Evolutionary conservation across 352 stramenopile species (phyloP).

Genomic region (Globisporangium iwayamae): DNA sequence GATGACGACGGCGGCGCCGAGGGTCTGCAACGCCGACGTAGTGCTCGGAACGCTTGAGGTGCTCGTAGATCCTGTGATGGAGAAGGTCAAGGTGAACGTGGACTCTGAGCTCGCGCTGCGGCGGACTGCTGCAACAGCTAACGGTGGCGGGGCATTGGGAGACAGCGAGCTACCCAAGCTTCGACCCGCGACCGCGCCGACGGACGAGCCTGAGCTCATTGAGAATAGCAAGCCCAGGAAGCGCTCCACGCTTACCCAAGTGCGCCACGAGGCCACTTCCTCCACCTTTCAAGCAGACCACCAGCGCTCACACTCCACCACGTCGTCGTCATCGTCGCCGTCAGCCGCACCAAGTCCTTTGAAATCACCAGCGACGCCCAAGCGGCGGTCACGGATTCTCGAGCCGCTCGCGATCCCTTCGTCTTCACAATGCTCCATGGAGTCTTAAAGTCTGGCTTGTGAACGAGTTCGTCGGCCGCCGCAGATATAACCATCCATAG

Average conservation of each 20-base stretch:
- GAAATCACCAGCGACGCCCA: conserved; percentile 42
- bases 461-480: not conserved
- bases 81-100: conserved; percentile 62
- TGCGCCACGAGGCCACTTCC: conserved; percentile 23
- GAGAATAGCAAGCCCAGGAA: conserved; percentile 13
- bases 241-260: conserved; percentile 35
- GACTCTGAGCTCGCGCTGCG: conserved; percentile 48
- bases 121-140: conserved; percentile 16
- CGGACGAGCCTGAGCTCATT: conserved; percentile 2
- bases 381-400: conserved; percentile 50
- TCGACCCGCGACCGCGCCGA: conserved; percentile 39
- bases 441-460: not conserved
- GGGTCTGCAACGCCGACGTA: conserved; percentile 51
- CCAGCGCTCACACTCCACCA: conserved; percentile 7
- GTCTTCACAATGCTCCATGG: not conserved
- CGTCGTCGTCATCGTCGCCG: conserved; percentile 5
- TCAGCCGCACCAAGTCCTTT: conserved; percentile 20
- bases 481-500: not conserved
- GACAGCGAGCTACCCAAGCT: conserved; percentile 43
- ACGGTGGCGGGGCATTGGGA: conserved; percentile 11
- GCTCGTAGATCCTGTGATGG: conserved; percentile 41
- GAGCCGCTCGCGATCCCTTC: conserved; percentile 31
- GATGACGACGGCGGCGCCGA: conserved; percentile 20
- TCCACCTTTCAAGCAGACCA: not conserved
- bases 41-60: conserved; percentile 51